These are phyloP conservation scores for Dioszegia crocea DNA, from an alignment of 768 basidiomycete genomes.

Conservation along the genomic window DNA sequence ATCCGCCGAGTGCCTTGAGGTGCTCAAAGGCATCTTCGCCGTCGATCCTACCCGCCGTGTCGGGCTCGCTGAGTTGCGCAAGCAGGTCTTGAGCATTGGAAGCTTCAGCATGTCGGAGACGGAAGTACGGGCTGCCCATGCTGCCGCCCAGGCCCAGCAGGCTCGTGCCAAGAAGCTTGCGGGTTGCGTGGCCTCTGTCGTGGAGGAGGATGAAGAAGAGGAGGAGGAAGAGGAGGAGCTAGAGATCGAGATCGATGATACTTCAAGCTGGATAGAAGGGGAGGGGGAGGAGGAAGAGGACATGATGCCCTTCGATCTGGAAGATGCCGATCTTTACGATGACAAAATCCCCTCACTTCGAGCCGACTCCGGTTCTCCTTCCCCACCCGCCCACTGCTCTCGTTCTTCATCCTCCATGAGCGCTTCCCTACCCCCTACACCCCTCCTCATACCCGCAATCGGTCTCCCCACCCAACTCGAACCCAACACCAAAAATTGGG, in stretches of 20 bases:
- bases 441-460: conserved; percentile 14
- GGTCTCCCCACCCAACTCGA: neutral
- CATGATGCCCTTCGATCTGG: conserved; percentile 13
- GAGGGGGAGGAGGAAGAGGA: conserved; percentile 2
- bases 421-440: conserved; percentile 37
- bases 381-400: conserved; percentile 29
- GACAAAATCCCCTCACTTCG: conserved; percentile 36
- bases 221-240: neutral
- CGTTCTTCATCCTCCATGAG: conserved; percentile 24
- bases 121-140: conserved; percentile 51
- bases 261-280: neutral
- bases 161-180: neutral
- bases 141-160: conserved; percentile 5
- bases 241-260: neutral
- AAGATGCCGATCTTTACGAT: conserved; percentile 20
- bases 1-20: conserved; percentile 60
- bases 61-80: conserved; percentile 61
- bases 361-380: conserved; percentile 38
- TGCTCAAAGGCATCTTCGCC: conserved; percentile 69
- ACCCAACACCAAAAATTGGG: neutral
- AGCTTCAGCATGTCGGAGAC: conserved; percentile 61
- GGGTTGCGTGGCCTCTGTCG: neutral
- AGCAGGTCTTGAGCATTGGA: conserved; percentile 57
- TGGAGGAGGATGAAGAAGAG: conserved; percentile 4
- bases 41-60: conserved; percentile 63